These are phyloP conservation scores for Cucurbita ficifolia DNA, from an alignment of 306 rosid genomes.

Conservation along the genomic window DNA sequence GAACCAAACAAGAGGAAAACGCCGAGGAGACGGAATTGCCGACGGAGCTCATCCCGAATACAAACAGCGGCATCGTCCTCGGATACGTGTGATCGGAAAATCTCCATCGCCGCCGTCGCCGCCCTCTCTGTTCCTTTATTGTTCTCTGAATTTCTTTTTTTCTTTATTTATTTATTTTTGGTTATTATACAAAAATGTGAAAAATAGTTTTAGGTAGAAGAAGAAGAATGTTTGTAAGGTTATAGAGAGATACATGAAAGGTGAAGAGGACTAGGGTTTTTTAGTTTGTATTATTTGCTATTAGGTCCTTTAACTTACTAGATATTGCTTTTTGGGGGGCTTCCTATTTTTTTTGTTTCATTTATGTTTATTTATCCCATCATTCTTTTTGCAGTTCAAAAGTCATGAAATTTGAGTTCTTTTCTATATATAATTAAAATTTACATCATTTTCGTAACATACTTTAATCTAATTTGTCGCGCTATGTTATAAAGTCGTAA, in stretches of 20 bases:
- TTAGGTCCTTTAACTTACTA: slow-evolving; percentile 14
- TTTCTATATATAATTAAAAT: not conserved
- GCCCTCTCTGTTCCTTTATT: slow-evolving; percentile 22
- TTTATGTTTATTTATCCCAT: slow-evolving; percentile 17
- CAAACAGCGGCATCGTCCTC: slow-evolving; percentile 47
- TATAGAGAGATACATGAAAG: slow-evolving; percentile 12
- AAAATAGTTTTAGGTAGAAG: too few relatives aligned
- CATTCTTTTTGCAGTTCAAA: slow-evolving; percentile 93
- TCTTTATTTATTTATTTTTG: slow-evolving; percentile 19
- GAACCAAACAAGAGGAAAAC: slow-evolving; percentile 29
- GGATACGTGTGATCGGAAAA: slow-evolving; percentile 44
- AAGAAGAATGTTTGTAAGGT: too few relatives aligned
- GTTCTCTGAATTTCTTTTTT: slow-evolving; percentile 25
- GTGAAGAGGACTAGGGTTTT: slow-evolving; percentile 12
- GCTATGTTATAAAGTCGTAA: too few relatives aligned
- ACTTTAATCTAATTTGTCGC: too few relatives aligned
- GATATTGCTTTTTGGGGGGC: slow-evolving; percentile 27
- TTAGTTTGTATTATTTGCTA: not conserved
- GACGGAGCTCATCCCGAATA: slow-evolving; percentile 76
- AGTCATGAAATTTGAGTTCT: slow-evolving; percentile 24
- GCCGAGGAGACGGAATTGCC: slow-evolving; percentile 21
- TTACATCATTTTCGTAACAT: too few relatives aligned
- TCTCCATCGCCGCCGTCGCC: slow-evolving; percentile 5
- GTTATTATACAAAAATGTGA: too few relatives aligned
- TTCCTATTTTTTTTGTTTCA: slow-evolving; percentile 21